Evolutionary conservation across 2,329 filamentous ascomycete species (phyloP), one percentile per base, ranked within the genome.

Genomic region (Chaetomium globosum): DNA sequence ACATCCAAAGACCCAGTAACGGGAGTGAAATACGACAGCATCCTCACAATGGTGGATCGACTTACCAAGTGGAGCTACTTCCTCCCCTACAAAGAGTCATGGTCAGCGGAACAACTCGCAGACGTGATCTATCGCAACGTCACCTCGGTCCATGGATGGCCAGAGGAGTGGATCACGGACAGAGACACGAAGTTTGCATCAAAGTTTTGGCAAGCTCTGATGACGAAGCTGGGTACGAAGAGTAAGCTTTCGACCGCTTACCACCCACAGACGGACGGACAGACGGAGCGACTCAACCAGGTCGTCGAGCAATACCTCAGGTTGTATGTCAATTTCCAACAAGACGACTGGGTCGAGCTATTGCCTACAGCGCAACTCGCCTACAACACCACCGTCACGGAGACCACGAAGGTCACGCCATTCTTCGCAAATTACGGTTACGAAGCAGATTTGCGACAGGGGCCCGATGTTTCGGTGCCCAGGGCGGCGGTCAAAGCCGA

Each of bases 281-380:
- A 43, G 16, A 21, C 33, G 21, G 21, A 16, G 26, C 65, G n/a
- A 13, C 33, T 30, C 3, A 69, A 57, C 52, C 51, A 39, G 39
- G 16, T 65, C 12, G 21, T 68, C 1, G 56, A 68, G 26, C 36
- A 60, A 48, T 68, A 68, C 39, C 59, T 67, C 69, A 36, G 16
- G 56, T 54, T 63, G 60, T 63, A 7, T 63, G 31, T n/a, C 65
- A 65, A 30, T 31, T 69, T n/a, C 64, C 39, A n/a, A 57, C 33
- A 46, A 46, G 57, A 23, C 66, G 59, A 43, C 30, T 31, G 64
- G 33, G 67, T 28, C 65, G 28, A 69, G 12, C 63, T 70, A 43
- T 36, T 43, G 16, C 39, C 39, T 2, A 7, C 16, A 6, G 39
- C 16, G 5, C 39, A 43, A 43, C 39, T 43, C 53, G 39, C 62